Evolutionary conservation across 1,284 basidiomycete species (phyloP).

Genomic region (Rhizopogon hawkerae): DNA sequence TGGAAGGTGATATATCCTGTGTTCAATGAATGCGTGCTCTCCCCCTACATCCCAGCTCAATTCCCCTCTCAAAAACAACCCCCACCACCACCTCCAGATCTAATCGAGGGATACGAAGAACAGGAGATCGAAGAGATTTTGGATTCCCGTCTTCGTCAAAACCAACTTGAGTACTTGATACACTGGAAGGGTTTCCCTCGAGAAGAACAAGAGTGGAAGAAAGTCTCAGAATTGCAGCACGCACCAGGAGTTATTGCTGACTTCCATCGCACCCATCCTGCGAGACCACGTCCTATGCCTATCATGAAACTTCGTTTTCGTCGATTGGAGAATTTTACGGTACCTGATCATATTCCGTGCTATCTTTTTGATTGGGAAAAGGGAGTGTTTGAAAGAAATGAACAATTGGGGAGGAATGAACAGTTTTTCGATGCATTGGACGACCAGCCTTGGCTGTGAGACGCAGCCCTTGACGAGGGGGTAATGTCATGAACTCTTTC

Average conservation of each 20-base stretch:
- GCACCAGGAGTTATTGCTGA: too few relatives aligned
- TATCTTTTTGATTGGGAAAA: background rate
- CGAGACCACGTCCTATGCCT: too few relatives aligned
- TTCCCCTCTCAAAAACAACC: background rate
- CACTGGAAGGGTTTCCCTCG: constrained; percentile 7
- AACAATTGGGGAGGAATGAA: background rate
- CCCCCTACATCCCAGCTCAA: constrained; percentile 1
- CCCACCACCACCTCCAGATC: background rate
- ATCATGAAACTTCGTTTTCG: too few relatives aligned
- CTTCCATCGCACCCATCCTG: too few relatives aligned
- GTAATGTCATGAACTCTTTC: background rate
- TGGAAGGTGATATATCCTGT: constrained; percentile 14
- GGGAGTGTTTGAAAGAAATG: background rate
- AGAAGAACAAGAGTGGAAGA: constrained; percentile 3
- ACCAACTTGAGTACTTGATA: constrained; percentile 1
- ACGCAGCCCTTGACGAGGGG: background rate
- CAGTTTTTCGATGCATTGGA: background rate
- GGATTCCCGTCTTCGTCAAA: background rate
- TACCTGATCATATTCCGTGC: background rate
- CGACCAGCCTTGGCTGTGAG: background rate
- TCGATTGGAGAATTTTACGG: background rate
- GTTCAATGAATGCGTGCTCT: constrained; percentile 11
- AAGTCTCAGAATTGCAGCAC: too few relatives aligned
- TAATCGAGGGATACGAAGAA: constrained; percentile 1
- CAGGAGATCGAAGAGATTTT: constrained; percentile 5